phyloP scores from a whole-genome alignment of 2,329 filamentous ascomycete genomes.

The Fusarium dlaminii region DNA sequence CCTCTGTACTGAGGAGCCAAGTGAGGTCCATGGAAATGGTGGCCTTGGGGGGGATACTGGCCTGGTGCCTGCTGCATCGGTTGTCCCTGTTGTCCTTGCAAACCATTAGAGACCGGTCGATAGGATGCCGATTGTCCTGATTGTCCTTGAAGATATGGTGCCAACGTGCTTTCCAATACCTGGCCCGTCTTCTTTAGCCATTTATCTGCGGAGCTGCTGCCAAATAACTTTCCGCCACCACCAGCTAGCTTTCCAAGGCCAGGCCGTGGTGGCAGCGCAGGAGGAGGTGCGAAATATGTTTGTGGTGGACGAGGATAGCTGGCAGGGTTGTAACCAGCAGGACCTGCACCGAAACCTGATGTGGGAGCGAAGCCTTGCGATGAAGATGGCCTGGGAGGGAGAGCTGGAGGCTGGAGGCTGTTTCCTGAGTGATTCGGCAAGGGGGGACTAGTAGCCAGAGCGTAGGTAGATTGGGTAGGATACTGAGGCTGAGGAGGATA shows the following conservation, averaged over 20 bases:
- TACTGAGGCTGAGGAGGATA: constrained; percentile 35
- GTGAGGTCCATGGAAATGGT: constrained; percentile 34
- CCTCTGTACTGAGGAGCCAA: constrained; percentile 36
- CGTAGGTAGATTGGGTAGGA: constrained; percentile 37
- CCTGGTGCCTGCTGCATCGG: constrained; percentile 4
- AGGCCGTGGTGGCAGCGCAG: constrained; percentile 31
- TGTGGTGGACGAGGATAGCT: constrained; percentile 47
- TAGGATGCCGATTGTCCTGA: constrained; percentile 14
- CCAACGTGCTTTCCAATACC: constrained; percentile 47
- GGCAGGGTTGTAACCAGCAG: constrained; percentile 36
- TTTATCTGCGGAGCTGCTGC: constrained; percentile 47
- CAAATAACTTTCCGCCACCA: constrained; percentile 43
- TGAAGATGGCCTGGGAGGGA: constrained; percentile 43
- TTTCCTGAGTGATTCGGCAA: constrained; percentile 18
- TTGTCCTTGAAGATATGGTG: constrained; percentile 43
- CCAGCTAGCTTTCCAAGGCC: constrained; percentile 29
- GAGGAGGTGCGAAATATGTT: constrained; percentile 44
- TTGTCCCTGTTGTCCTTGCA: constrained; percentile 23
- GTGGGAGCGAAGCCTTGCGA: constrained; percentile 22
- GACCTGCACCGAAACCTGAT: constrained; percentile 34
- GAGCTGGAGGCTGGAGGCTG: constrained; percentile 35
- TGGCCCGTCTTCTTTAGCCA: constrained; percentile 50
- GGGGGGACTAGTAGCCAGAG: constrained; percentile 7
- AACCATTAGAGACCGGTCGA: constrained; percentile 17
- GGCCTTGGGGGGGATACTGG: constrained; percentile 13